phyloP scores from a whole-genome alignment of 306 rosid genomes.

The Quercus wislizeni region DNA sequence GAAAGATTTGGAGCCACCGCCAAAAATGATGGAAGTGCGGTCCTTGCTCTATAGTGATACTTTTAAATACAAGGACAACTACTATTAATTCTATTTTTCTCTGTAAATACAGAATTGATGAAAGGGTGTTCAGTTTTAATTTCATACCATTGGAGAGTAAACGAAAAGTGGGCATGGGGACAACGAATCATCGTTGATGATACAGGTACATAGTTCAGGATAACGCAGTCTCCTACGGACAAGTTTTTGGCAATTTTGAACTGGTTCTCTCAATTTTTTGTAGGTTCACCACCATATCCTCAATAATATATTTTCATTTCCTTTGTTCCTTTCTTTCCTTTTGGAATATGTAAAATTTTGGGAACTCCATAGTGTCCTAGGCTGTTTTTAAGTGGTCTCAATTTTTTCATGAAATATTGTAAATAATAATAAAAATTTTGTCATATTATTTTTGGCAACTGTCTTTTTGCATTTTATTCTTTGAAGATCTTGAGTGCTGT shows the following conservation, averaged over 20 bases:
- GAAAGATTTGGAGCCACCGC: conserved; percentile 28
- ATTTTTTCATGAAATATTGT: background rate
- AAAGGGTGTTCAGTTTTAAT: background rate
- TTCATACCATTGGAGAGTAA: background rate
- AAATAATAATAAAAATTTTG: background rate
- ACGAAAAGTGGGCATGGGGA: background rate
- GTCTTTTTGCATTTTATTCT: background rate
- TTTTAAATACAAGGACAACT: background rate
- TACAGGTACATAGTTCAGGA: too few species aligned
- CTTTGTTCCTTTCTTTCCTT: background rate
- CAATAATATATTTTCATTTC: background rate
- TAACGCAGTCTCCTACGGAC: background rate
- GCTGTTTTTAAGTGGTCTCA: too few species aligned
- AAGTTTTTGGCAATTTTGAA: background rate
- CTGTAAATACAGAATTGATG: background rate
- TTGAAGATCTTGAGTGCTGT: background rate
- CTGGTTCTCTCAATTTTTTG: background rate
- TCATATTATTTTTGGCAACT: background rate
- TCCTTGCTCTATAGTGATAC: conserved; percentile 24
- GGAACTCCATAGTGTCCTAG: background rate
- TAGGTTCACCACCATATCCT: background rate
- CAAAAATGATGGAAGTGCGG: conserved; percentile 22
- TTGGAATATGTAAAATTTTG: background rate
- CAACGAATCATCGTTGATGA: too few species aligned
- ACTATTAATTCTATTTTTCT: background rate